These are phyloP conservation scores for Oryza australiensis DNA, from an alignment of 176 grass and related monocot species.

Conservation along the genomic window DNA sequence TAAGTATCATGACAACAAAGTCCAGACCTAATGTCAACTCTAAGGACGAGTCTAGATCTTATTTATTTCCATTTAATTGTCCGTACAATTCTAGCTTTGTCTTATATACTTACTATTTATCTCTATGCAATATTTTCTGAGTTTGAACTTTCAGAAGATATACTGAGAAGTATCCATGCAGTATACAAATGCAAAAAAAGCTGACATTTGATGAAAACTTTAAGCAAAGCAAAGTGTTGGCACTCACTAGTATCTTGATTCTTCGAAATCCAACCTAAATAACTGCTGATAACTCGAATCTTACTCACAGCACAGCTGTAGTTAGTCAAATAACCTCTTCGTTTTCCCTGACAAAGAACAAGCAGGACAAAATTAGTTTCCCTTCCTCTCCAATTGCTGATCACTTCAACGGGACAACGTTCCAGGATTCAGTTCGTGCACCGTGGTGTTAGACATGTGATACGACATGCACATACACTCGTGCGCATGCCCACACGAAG, in stretches of 20 bases:
- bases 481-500: conserved; percentile 42
- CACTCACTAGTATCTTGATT: background rate
- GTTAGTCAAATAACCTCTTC: conserved; percentile 11
- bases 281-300: background rate
- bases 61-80: conserved; percentile 19
- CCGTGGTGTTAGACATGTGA: conserved; percentile 41
- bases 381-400: conserved; percentile 5
- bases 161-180: background rate
- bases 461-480: conserved; percentile 46
- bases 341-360: conserved; percentile 25
- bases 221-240: background rate
- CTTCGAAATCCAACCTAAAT: background rate
- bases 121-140: background rate
- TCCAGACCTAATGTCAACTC: conserved; percentile 47
- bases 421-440: conserved; percentile 44
- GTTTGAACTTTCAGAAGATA: background rate
- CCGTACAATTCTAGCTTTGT: conserved; percentile 7
- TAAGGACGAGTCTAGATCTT: conserved; percentile 40
- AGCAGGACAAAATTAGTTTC: conserved; percentile 1
- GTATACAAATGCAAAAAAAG: background rate
- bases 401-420: conserved; percentile 23
- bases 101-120: background rate
- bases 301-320: background rate
- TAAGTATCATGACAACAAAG: conserved; percentile 10
- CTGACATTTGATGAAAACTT: conserved; percentile 6